These are phyloP conservation scores for Globisporangium rhizosaccharum DNA, from an alignment of 352 stramenopile species.

Conservation along the genomic window DNA sequence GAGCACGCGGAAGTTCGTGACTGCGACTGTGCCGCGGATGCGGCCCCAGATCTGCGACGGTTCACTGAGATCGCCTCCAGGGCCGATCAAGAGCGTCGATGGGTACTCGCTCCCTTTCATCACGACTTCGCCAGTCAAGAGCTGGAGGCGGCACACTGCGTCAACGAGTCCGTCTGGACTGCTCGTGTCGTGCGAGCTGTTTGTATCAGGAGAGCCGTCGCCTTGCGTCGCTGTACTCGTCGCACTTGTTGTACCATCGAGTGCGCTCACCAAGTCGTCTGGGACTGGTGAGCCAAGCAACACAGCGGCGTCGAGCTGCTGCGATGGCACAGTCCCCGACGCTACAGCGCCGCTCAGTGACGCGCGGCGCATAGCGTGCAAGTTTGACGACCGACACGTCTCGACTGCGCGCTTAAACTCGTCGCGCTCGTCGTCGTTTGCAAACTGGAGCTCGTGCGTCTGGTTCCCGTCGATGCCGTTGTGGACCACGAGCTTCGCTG, in stretches of 20 bases:
- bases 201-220: not conserved
- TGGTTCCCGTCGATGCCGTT: constrained; percentile 53
- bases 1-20: constrained; percentile 79
- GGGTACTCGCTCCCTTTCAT: constrained; percentile 39
- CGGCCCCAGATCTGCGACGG: constrained; percentile 52
- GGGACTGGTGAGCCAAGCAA: constrained; percentile 19
- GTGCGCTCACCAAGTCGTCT: constrained; percentile 13
- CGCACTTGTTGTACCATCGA: not conserved
- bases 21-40: constrained; percentile 50
- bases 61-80: constrained; percentile 52
- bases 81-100: constrained; percentile 55
- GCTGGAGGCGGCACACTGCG: not conserved
- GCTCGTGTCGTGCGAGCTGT: too few species aligned
- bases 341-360: constrained; percentile 14
- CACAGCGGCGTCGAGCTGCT: constrained; percentile 14
- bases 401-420: constrained; percentile 63
- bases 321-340: constrained; percentile 3
- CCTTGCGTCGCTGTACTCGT: not conserved
- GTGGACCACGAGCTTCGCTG: constrained; percentile 44
- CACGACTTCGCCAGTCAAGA: constrained; percentile 34
- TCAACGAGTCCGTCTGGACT: not conserved
- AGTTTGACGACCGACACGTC: constrained; percentile 34
- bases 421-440: constrained; percentile 56
- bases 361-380: constrained; percentile 35
- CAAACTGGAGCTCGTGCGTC: constrained; percentile 68